These are phyloP conservation scores for Neonectria hederae DNA, from an alignment of 2,329 filamentous ascomycete genomes.

Conservation along the genomic window DNA sequence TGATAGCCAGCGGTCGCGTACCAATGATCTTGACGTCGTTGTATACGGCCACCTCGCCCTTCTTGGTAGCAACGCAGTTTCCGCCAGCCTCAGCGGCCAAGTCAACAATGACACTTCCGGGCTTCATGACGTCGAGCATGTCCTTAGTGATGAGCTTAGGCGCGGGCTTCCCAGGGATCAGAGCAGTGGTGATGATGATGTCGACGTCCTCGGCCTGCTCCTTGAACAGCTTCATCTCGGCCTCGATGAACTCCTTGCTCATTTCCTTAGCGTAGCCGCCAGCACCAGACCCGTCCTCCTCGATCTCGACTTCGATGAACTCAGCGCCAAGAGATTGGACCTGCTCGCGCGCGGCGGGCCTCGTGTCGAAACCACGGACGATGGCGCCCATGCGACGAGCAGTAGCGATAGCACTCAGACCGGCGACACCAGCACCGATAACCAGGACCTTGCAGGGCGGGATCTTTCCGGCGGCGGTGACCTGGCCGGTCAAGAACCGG, in stretches of 20 bases:
- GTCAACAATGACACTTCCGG: constrained; percentile 88
- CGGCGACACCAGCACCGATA: constrained; percentile 90
- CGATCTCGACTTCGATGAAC: constrained; percentile 85
- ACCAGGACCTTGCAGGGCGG: constrained; percentile 90
- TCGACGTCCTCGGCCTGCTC: constrained; percentile 89
- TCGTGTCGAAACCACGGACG: constrained; percentile 90
- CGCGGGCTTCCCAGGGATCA: constrained; percentile 85
- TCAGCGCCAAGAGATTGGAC: constrained; percentile 91
- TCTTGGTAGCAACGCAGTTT: constrained; percentile 84
- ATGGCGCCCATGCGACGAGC: constrained; percentile 88
- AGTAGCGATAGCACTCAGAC: constrained; percentile 87
- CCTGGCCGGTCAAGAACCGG: constrained; percentile 87
- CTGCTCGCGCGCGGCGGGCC: constrained; percentile 86
- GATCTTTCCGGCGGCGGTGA: constrained; percentile 90
- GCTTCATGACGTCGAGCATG: constrained; percentile 87
- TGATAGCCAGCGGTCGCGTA: constrained; percentile 48
- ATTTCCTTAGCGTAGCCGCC: constrained; percentile 94
- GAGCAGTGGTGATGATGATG: constrained; percentile 91
- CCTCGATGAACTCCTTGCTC: constrained; percentile 92
- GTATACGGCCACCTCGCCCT: constrained; percentile 75
- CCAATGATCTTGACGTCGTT: constrained; percentile 87
- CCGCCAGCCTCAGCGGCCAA: constrained; percentile 88
- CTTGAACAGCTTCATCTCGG: constrained; percentile 91
- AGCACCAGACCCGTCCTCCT: constrained; percentile 85
- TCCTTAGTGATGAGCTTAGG: constrained; percentile 85